Percentiles rank a stretch among this genome's conserved stretches.
Evolutionary conservation across 2,329 filamentous ascomycete genomes (phyloP).

Genomic region (Aspergillus piperis): DNA sequence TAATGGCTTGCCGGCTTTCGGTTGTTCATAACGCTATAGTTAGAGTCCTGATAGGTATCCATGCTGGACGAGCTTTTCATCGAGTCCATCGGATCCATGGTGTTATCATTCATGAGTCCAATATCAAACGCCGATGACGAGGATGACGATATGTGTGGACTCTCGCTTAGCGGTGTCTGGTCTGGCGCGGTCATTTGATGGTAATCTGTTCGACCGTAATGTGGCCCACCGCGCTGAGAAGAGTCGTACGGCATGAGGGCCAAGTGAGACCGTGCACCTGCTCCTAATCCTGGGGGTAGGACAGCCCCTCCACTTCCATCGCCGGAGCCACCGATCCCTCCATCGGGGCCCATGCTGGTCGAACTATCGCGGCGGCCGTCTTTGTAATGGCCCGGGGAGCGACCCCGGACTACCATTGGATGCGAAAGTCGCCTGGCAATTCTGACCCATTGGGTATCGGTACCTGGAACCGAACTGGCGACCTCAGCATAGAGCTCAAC

Average conservation of each 20-base stretch:
- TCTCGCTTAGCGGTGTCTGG: constrained; percentile 41
- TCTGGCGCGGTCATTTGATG: constrained; percentile 39
- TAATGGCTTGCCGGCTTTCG: constrained; percentile 28
- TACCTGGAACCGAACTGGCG: constrained; percentile 41
- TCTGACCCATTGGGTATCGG: constrained; percentile 64
- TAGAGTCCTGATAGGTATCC: constrained; percentile 37
- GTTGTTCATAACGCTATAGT: constrained; percentile 26
- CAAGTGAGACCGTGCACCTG: constrained; percentile 34
- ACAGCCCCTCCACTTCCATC: constrained; percentile 33
- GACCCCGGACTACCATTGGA: constrained; percentile 83
- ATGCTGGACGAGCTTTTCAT: constrained; percentile 36
- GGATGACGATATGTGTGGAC: constrained; percentile 42
- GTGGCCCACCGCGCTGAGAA: constrained; percentile 32
- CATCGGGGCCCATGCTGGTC: constrained; percentile 69
- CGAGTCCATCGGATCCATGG: constrained; percentile 43
- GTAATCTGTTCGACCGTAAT: constrained; percentile 38
- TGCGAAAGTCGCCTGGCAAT: constrained; percentile 72
- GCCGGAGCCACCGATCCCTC: constrained; percentile 53
- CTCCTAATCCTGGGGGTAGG: constrained; percentile 34
- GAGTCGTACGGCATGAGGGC: constrained; percentile 39
- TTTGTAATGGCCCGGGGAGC: constrained; percentile 79
- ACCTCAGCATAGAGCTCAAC: constrained; percentile 79
- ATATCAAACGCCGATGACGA: constrained; percentile 43
- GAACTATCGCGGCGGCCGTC: constrained; percentile 68
- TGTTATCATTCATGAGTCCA: constrained; percentile 39